These are phyloP conservation scores for Microdochium nivale DNA, from an alignment of 2,329 filamentous ascomycete genomes.

Conservation along the genomic window DNA sequence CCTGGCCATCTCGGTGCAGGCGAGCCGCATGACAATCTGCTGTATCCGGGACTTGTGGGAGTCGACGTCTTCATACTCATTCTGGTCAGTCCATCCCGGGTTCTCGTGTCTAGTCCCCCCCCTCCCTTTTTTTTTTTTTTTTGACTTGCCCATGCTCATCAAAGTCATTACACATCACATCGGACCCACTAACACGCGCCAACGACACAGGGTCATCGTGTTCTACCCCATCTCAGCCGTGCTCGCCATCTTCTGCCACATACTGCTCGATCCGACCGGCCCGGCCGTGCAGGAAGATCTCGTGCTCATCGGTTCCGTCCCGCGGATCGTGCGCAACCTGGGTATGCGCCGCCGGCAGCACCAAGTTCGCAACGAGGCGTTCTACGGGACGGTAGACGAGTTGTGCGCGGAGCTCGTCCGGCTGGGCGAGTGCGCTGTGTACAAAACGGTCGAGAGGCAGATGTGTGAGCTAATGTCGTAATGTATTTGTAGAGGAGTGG, in stretches of 20 bases:
- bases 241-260: background rate
- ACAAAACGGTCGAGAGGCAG: background rate
- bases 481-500: no score
- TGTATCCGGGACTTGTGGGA: background rate
- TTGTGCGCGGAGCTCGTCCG: background rate
- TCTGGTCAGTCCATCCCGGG: background rate
- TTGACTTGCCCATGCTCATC: background rate
- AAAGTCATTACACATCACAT: no score
- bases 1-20: background rate
- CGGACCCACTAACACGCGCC: background rate
- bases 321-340: background rate
- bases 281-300: background rate
- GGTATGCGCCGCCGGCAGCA: background rate
- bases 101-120: background rate
- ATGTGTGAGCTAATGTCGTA: background rate
- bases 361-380: background rate
- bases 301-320: background rate
- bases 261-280: background rate
- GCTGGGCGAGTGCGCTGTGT: background rate
- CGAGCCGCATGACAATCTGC: background rate
- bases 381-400: background rate
- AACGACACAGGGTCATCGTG: background rate
- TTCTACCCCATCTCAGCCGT: background rate
- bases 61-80: background rate
- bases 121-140: background rate